phyloP scores from a whole-genome alignment of 257 asterid species.

The Penstemon newberryi region DNA sequence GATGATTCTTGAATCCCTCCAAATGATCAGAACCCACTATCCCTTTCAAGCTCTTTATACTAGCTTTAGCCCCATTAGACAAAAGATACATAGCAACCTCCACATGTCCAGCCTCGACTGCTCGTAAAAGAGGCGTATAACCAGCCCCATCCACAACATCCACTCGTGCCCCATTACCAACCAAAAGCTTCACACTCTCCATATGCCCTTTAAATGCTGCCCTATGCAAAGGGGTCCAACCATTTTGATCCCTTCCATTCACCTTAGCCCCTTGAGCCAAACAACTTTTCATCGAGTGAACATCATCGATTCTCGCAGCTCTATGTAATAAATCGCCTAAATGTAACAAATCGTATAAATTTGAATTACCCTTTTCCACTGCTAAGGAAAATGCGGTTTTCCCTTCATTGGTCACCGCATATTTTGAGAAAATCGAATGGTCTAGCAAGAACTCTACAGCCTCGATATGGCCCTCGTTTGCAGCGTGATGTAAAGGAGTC shows the following conservation, averaged over 20 bases:
- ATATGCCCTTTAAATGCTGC: constrained; percentile 66
- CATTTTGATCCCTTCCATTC: constrained; percentile 67
- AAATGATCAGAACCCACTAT: constrained; percentile 31
- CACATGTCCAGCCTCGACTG: constrained; percentile 58
- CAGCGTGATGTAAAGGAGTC: constrained; percentile 67
- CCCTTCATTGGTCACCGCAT: constrained; percentile 46
- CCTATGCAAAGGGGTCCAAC: constrained; percentile 79
- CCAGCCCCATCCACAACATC: constrained; percentile 58
- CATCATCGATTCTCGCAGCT: constrained; percentile 55
- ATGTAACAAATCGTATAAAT: constrained; percentile 44
- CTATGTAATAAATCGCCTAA: constrained; percentile 54
- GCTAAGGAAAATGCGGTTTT: constrained; percentile 61
- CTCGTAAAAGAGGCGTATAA: constrained; percentile 62
- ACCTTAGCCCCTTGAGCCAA: constrained; percentile 60
- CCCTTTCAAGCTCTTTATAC: constrained; percentile 53
- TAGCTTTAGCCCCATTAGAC: constrained; percentile 66
- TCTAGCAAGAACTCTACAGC: constrained; percentile 40
- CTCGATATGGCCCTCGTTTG: constrained; percentile 42
- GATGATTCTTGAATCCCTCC: constrained; percentile 41
- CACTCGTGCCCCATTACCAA: constrained; percentile 57
- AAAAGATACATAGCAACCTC: constrained; percentile 60
- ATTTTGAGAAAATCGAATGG: constrained; percentile 43
- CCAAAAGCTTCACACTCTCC: constrained; percentile 55
- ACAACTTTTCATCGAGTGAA: constrained; percentile 43
- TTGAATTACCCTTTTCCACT: constrained; percentile 42